Evolutionary conservation across 2,329 filamentous ascomycete genomes (phyloP), one percentile per base, ranked within the genome.

Genomic region (Cordyceps farinosa): DNA sequence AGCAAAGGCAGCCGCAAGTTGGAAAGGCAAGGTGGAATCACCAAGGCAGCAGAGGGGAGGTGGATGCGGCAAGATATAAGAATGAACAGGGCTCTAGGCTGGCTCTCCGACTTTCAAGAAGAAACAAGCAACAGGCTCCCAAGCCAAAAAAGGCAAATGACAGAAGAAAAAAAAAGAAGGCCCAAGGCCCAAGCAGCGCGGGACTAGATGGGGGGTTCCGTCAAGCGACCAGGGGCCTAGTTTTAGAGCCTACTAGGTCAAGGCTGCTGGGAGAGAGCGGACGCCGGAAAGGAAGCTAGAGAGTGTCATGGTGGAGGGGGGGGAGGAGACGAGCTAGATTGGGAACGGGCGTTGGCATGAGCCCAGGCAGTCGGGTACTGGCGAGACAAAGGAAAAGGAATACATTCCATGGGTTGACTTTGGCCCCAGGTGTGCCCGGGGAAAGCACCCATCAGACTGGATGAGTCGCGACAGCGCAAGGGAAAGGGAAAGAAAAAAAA

Each of bases 321-420:
- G 4, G 34, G 32, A 15, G 13, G 38, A 13, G 30, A n/a, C 9
- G 36, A 40, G 17, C 68, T 66, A 72, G 69, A 69, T 73, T 72
- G 68, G 67, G 70, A 3, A 64, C 69, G 69, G 69, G 73, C 73
- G 71, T 71, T 74, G 72, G 72, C 73, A 72, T 73, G 70, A 71
- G 70, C 64, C 66, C 66, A 58, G 42, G 60, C 36, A 57, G 44
- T 50, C 36, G 60, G 60, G 51, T 62, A 40, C 40, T 36, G 34
- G 59, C 69, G 42, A 42, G 22, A 54, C 32, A 52, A 52, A 52
- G 10, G 17, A 38, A 22, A 53, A 6, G 17, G 32, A 47, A 47
- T n/a, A 3, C 44, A 5, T n/a, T 22, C 22, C 22, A 22, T 22
- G 22, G 6, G 8, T 27, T 47, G 22, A n/a, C 44, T 15, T n/a